Base-by-base conservation (phyloP, 1,139 yeast genomes). In the Geotrichum reessii region DNA sequence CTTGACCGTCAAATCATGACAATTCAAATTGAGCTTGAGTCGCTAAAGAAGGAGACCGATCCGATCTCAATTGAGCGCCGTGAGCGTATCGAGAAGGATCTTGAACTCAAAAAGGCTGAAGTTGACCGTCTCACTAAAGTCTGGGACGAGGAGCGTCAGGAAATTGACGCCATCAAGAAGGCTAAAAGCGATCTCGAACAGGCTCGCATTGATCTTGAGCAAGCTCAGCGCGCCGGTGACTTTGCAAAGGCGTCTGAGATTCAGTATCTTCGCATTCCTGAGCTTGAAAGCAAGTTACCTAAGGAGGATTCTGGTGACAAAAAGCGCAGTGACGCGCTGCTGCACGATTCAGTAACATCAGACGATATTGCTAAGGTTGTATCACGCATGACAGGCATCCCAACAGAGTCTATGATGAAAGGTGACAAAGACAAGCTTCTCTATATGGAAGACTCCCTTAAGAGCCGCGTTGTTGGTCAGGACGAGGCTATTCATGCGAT, bases 301-400 rank as follows among this genome's bases (percentile, higher is more conserved):
- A 74, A 77, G 24, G 74, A 78, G 65, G 72, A 73, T 27, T 66
- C 70, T 2, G 62, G 63, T 3, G 61, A 69, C 56, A 58, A 61
- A 3, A 52, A 50, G 19, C 65, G 67, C 11, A 59, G 59, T 58
- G 67, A 63, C 17, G 67, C 79, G 0, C 74, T 93, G 59, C 75
- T 93, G 46, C 98, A 93, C 72, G 99, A 93, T 66, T 84, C 96
- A 0, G 98, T 93, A 2, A 88, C 97, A 0, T 81, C 96, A 1
- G 96, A 92, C 65, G 99, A 93, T 73, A 93, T 93, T 66, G 95
- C 97, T 0, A 79, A 83, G 61, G 99, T 93, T 6, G 87, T 93
- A 14, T 86, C 96, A 14, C 85, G 90, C 65, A 90, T 95, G 86
- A 93, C 99, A 0, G 98, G 98, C 46, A 91, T 93, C 52, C 99